Evolutionary conservation across 805 yeast species (phyloP), one percentile per base, ranked within the genome.

Genomic region (Pichia cabralensis): DNA sequence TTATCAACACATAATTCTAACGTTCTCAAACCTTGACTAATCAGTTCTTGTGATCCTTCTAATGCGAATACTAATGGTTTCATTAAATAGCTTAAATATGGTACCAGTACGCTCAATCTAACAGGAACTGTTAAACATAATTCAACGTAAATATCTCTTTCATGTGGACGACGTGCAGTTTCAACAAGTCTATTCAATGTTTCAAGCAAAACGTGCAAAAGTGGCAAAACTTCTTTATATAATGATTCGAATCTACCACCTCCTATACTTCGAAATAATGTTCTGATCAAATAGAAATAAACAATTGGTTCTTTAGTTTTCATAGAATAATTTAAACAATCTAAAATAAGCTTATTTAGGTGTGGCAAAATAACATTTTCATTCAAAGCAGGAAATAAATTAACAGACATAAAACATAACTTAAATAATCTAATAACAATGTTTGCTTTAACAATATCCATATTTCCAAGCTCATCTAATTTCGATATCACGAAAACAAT

Each of bases 101-200:
- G 97, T 2, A 94, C 96, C 45, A 92, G 63, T 0, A 89, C 95
- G 39, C 95, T 84, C 19, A 92, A 62, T 39, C 98, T 67, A 1
- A 92, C 98, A 0, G 99, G 99, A 6, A 92, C 96, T 0, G 96
- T 88, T 40, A 92, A 65, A 50, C 98, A 92, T 31, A 92, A 64
- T 52, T 92, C 98, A 31, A 92, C 97, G 50, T 88, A 92, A 3
- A 92, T 74, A 52, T 92, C 97, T 35, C 95, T 70, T 51, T 92
- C 97, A 44, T 82, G 89, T 0, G 95, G 85, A 27, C 86, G 66
- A 35, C 94, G 67, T 3, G 97, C 86, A 17, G 85, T 80, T 18
- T 76, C 68, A 26, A 92, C 76, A 64, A 88, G 69, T 46, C 83
- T 72, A 54, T 89, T 89, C 44, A 92, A 66, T 2, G 94, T 79